Percentiles rank a stretch among this genome's conserved stretches.
These are phyloP conservation scores for Podospora bellae-mahoneyi DNA, from an alignment of 495 filamentous ascomycete species.

Conservation along the genomic window DNA sequence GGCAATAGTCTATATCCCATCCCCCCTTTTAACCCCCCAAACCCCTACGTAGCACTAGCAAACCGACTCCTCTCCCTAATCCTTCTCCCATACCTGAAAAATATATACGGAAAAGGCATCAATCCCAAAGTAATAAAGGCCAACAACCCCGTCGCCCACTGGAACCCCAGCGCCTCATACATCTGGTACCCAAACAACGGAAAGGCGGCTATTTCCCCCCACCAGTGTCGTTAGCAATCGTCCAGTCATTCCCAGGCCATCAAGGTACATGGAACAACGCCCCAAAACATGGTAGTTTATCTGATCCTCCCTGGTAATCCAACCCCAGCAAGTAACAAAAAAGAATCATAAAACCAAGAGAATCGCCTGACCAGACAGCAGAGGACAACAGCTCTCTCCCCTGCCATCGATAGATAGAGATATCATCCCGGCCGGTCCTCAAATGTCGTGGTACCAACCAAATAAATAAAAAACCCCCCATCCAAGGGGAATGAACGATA, in stretches of 20 bases:
- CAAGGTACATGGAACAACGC: not conserved
- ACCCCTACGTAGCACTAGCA: conserved; percentile 31
- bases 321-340: not conserved
- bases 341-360: not conserved
- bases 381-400: not conserved
- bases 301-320: not conserved
- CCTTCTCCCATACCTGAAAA: conserved; percentile 59
- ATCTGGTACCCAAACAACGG: conserved; percentile 53
- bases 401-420: not conserved
- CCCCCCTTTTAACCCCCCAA: not conserved
- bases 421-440: not conserved
- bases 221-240: conserved; percentile 23
- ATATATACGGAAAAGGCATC: conserved; percentile 68
- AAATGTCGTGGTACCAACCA: conserved; percentile 18
- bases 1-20: not conserved
- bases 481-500: not conserved
- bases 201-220: conserved; percentile 42
- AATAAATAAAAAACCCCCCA: not conserved
- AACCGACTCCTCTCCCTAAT: conserved; percentile 51
- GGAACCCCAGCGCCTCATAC: conserved; percentile 64
- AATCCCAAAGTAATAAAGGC: conserved; percentile 67
- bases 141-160: conserved; percentile 69
- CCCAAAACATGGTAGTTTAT: not conserved
- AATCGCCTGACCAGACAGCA: conserved; percentile 31
- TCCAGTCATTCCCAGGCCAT: not conserved